Evolutionary conservation across 78 protist genomes (phyloP), one percentile per base, ranked within the genome.

Genomic region (Corallochytrium limacisporum): DNA sequence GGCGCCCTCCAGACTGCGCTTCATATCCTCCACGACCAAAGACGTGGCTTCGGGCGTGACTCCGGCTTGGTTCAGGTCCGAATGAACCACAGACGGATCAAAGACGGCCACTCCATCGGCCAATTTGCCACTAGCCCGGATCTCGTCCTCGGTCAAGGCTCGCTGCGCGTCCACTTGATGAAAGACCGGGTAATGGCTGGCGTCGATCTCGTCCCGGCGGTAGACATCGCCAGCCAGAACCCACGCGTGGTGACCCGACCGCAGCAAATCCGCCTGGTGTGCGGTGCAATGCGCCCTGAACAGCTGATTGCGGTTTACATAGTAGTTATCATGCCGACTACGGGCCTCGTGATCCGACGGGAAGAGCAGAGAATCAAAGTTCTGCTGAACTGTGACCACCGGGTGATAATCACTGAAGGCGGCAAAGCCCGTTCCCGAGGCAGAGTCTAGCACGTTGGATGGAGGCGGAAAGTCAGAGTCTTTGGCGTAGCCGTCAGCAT

Each of bases 171-270:
- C 62, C 78, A 75, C 66, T 66, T 86, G 92, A 51, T 89, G 94
- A 39, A 88, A 88, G 8, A 77, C 81, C 6, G 91, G 91, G 59
- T 85, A 89, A 53, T 85, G 95, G 4, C 84, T 62, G 51, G 54
- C 29, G 49, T 86, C 95, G 62, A 90, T 73, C 49, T 79, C 82
- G 55, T 87, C 95, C 0, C 95, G 54, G 20, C 93, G 51, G 49
- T 81, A 87, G 20, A 83, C 89, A 49, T 89, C 95, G 26, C 89
- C 91, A 2, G 82, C 79, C 9, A 79, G 81, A 15, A 89, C 57
- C 48, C 88, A 85, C 5, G 86, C 74, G 31, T 40, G 31, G 3
- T 70, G 13, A 4, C 82, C 65, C 29, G 29, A 37, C 4, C 39
- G 2, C 32, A 78, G 8, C 74, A 75, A 26, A 39, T 71, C 57